Conservation (phyloP, 352 stramenopile genomes). For the Phytopythium oedochilum region DNA sequence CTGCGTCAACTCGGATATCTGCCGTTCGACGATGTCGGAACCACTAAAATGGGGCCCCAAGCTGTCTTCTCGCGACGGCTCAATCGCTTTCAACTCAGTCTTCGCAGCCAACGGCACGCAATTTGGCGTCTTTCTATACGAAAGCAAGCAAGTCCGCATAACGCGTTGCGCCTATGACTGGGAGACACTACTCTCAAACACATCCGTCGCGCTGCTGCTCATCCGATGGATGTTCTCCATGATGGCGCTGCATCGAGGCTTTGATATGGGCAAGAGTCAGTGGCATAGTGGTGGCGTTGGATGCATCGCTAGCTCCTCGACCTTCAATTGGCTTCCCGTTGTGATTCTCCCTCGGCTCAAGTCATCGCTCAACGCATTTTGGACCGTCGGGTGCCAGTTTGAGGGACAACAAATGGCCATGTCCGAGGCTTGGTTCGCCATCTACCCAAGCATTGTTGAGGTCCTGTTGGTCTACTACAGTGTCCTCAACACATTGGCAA, state of each 20-base stretch:
- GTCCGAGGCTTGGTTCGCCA: constrained; percentile 20
- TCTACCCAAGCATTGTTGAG: constrained; percentile 19
- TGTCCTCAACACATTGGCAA: constrained; percentile 13
- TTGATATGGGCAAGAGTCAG: not conserved
- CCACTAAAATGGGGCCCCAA: not conserved
- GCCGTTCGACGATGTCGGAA: not conserved
- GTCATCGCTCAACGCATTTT: constrained; percentile 14
- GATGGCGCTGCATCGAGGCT: constrained; percentile 6
- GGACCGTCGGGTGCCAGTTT: constrained; percentile 14
- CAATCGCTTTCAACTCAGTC: not conserved
- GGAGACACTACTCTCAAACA: constrained; percentile 30
- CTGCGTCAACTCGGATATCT: constrained; percentile 1
- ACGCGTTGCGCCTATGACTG: constrained; percentile 25
- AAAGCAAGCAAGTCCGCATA: not conserved
- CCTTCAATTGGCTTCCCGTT: constrained; percentile 13
- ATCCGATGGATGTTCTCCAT: constrained; percentile 24
- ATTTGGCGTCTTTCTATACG: constrained; percentile 24
- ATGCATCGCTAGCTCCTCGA: constrained; percentile 7
- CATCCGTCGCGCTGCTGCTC: constrained; percentile 21
- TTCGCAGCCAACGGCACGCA: constrained; percentile 15
- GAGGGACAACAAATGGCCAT: constrained; percentile 14
- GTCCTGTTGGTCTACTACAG: constrained; percentile 19
- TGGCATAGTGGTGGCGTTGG: constrained; percentile 13
- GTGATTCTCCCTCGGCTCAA: constrained; percentile 17
- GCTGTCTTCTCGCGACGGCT: not conserved